Evolutionary conservation across 345 rosid genomes (phyloP).

Genomic region (Boechera retrofracta): DNA sequence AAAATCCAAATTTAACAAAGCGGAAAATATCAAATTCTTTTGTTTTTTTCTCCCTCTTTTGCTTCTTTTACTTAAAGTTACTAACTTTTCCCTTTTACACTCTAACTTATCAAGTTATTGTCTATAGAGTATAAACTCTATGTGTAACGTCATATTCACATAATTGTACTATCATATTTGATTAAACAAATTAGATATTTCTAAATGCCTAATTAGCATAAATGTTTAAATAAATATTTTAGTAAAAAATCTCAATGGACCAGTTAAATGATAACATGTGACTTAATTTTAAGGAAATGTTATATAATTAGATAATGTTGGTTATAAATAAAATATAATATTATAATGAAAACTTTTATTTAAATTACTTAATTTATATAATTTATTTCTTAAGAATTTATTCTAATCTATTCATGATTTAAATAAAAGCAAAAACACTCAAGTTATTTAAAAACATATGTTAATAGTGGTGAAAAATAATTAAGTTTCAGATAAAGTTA

Average conservation of each 20-base stretch:
- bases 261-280: constrained; percentile 15
- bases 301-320: not conserved
- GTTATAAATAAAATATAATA: not conserved
- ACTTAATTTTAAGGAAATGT: not conserved
- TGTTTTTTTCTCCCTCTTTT: not conserved
- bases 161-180: constrained; percentile 1
- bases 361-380: not conserved
- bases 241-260: not conserved
- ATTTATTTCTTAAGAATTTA: not conserved
- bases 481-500: constrained; percentile 1
- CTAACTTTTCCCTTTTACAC: constrained; percentile 27
- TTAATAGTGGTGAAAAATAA: constrained; percentile 22
- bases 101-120: constrained; percentile 23
- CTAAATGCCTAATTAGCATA: not conserved
- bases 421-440: not conserved
- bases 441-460: not conserved
- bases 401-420: not conserved
- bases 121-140: not conserved
- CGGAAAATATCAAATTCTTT: not conserved
- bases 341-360: not conserved
- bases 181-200: not conserved
- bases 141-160: constrained; percentile 30
- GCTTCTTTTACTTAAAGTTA: constrained; percentile 40
- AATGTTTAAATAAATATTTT: not conserved
- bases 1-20: constrained; percentile 11